These are phyloP conservation scores for Boletales sp. DNA, from an alignment of 768 basidiomycete genomes.

Conservation along the genomic window DNA sequence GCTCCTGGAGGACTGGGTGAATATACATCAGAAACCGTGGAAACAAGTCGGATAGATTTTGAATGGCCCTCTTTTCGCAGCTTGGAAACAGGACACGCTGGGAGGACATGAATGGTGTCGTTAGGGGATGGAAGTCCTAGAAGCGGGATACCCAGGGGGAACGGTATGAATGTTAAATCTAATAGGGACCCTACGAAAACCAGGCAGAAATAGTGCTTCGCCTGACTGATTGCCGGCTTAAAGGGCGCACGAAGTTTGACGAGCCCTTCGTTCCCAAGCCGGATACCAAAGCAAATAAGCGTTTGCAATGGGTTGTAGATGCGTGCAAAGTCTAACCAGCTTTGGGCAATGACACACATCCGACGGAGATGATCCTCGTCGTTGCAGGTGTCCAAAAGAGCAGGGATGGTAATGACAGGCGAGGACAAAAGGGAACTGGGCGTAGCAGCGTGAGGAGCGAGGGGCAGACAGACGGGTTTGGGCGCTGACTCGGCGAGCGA, in stretches of 20 bases:
- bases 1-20: too few relatives aligned
- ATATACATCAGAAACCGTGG: too few relatives aligned
- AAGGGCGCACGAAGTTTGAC: slow-evolving; percentile 28
- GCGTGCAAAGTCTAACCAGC: slow-evolving; percentile 8
- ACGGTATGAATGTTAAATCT: not conserved
- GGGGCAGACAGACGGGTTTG: not conserved
- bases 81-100: too few relatives aligned
- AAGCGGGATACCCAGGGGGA: too few relatives aligned
- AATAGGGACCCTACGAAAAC: slow-evolving; percentile 1
- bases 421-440: not conserved
- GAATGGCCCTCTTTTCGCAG: too few relatives aligned
- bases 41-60: too few relatives aligned
- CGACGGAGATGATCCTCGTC: not conserved
- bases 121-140: too few relatives aligned
- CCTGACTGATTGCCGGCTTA: not conserved
- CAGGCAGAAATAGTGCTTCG: slow-evolving; percentile 6
- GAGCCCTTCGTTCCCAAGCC: slow-evolving; percentile 54
- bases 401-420: not conserved
- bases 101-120: too few relatives aligned
- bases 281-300: slow-evolving; percentile 64
- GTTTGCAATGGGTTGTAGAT: slow-evolving; percentile 59
- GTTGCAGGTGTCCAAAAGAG: not conserved
- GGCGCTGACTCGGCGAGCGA: not conserved
- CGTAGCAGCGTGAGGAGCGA: not conserved
- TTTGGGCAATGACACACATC: not conserved